phyloP scores from a whole-genome alignment of 2,329 filamentous ascomycete genomes.

The Ophiostoma angusticollis region DNA sequence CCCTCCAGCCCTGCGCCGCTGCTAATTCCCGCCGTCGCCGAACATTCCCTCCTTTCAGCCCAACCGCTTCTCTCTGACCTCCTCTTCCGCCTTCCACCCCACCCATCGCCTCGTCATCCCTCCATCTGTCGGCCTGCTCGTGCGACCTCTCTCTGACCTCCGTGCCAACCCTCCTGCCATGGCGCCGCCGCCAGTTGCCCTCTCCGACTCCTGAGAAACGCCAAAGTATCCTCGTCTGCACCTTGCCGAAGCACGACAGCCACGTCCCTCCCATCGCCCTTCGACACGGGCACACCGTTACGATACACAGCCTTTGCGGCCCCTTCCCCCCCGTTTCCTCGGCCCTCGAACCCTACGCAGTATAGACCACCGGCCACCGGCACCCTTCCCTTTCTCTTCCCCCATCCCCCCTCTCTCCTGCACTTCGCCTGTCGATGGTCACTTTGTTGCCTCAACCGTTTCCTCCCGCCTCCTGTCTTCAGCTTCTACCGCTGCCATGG shows the following conservation, averaged over 20 bases:
- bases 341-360: too few relatives aligned
- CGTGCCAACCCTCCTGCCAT: too few relatives aligned
- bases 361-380: too few relatives aligned
- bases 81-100: background rate
- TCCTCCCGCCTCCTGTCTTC: background rate
- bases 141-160: background rate
- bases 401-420: background rate
- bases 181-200: conserved; percentile 4
- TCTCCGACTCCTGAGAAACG: conserved; percentile 5
- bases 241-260: too few relatives aligned
- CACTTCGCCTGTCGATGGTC: conserved; percentile 4
- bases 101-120: background rate
- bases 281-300: too few relatives aligned
- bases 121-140: background rate
- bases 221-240: too few relatives aligned
- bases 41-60: conserved; percentile 8
- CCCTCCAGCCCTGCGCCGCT: background rate
- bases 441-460: background rate
- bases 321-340: background rate
- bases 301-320: too few relatives aligned
- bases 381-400: background rate
- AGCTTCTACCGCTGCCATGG: conserved; percentile 38
- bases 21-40: conserved; percentile 10
- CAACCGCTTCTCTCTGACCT: conserved; percentile 5
- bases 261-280: too few relatives aligned